phyloP scores from a whole-genome alignment of 1,284 basidiomycete genomes.

The Apiotrichum akiyoshidainum region DNA sequence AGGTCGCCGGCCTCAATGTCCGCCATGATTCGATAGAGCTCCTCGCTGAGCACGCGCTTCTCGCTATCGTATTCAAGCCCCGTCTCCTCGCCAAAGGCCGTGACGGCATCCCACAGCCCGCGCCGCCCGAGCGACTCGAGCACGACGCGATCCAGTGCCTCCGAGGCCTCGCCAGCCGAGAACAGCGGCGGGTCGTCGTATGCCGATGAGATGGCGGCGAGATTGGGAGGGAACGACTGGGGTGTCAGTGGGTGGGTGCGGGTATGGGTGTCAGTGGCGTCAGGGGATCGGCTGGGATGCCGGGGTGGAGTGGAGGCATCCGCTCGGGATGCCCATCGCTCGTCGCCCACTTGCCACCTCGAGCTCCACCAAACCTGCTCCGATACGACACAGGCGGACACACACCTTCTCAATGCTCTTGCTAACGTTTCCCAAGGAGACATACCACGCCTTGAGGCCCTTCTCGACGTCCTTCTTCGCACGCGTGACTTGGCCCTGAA shows the following conservation, averaged over 20 bases:
- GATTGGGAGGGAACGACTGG: conserved; percentile 44
- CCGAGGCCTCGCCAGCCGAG: conserved; percentile 28
- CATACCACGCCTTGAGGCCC: conserved; percentile 80
- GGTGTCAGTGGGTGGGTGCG: conserved; percentile 16
- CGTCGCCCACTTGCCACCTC: too few species aligned
- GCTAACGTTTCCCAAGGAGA: conserved; percentile 68
- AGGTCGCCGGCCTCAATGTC: conserved; percentile 67
- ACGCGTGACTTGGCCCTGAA: conserved; percentile 62
- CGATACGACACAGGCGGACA: neutral
- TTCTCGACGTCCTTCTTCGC: conserved; percentile 82
- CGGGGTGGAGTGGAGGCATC: neutral
- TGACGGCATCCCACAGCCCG: conserved; percentile 43
- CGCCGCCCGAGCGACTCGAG: conserved; percentile 42
- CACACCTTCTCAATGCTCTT: conserved; percentile 83
- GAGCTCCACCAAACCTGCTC: too few species aligned
- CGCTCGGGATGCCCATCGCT: neutral
- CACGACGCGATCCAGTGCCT: conserved; percentile 39
- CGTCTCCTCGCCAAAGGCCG: conserved; percentile 57
- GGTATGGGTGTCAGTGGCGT: too few species aligned
- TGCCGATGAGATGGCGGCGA: conserved; percentile 41
- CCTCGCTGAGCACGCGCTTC: conserved; percentile 62
- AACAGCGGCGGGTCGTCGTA: conserved; percentile 48
- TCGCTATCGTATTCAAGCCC: conserved; percentile 60
- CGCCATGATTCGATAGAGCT: conserved; percentile 69
- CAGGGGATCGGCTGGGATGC: neutral